Base-by-base conservation (phyloP, 2,329 filamentous ascomycete species). In the Cryphonectria radicalis region DNA sequence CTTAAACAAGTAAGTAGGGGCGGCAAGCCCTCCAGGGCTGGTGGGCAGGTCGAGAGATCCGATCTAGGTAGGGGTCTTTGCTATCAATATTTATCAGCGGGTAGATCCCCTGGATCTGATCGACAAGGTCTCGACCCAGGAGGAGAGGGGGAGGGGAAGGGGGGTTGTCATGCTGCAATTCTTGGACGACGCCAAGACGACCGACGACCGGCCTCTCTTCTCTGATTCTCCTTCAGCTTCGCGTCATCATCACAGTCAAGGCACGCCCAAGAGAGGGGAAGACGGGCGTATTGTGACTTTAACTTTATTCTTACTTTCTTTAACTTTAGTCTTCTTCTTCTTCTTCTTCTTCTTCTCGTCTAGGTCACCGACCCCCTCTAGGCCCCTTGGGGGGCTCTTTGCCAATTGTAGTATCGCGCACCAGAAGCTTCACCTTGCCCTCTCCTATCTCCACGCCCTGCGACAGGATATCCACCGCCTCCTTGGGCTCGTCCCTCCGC, bases 381-480 rank as follows among this genome's bases (percentile, higher is more conserved):
- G 87, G 86, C 2, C 86, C 86, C 81, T 87, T 89, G 70, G 87
- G 86, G 72, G 86, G 84, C 74, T 89, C 79, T 74, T 81, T 81
- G 63, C 75, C 72, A 22, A 73, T 74, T 40, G 79, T 78, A 43
- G 79, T 77, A 74, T 85, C 89, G 75, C 89, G 84, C 69, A 91
- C 89, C 74, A 91, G 81, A 76, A 91, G 83, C 79, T 88, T 85
- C 69, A 91, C 89, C 80, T 90, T 91, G 74, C 89, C 89, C 72
- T 90, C 88, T 42, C 89, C 89, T 77, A 91, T 91, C 81, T 91
- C 89, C 60, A 90, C 87, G n/a, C 89, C 89, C 78, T 91, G 88
- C 75, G 87, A 87, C 63, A 91, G 81, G 72, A 91, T 88, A 76
- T 91, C 89, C 40, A 85, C 81, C 73, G 84, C 83, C 70, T 84